Evolutionary conservation across 1,139 yeast genomes (phyloP).

Genomic region (Taphrina communis): DNA sequence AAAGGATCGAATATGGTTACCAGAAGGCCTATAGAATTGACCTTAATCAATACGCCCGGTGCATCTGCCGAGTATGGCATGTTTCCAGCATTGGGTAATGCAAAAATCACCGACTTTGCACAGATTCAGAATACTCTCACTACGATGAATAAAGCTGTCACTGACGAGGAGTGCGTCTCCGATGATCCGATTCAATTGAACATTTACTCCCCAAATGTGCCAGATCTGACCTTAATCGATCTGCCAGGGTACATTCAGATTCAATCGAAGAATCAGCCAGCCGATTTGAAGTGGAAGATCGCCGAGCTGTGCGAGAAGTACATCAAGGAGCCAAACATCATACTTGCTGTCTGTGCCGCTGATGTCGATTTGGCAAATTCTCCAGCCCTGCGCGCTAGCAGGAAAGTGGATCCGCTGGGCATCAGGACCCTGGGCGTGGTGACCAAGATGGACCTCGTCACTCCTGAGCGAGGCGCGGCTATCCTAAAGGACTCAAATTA

Average conservation of each 20-base stretch:
- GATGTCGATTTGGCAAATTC: constrained; percentile 98
- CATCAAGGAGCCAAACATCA: constrained; percentile 88
- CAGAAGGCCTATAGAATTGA: constrained; percentile 90
- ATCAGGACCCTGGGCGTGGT: constrained; percentile 95
- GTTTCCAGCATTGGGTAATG: constrained; percentile 85
- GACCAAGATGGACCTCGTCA: constrained; percentile 89
- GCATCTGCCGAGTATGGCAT: constrained; percentile 88
- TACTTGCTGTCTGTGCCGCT: constrained; percentile 94
- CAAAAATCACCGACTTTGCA: constrained; percentile 79
- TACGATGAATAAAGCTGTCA: constrained; percentile 91
- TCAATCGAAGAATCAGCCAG: constrained; percentile 95
- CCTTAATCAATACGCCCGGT: constrained; percentile 83
- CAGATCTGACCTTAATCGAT: constrained; percentile 92
- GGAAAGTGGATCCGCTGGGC: constrained; percentile 89
- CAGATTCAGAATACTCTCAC: constrained; percentile 84
- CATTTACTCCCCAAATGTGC: constrained; percentile 87
- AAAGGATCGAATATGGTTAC: constrained; percentile 97
- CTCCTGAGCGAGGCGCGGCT: constrained; percentile 70
- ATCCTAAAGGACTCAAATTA: constrained; percentile 78
- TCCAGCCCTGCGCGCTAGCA: constrained; percentile 90
- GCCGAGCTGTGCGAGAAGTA: constrained; percentile 80
- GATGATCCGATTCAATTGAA: constrained; percentile 91
- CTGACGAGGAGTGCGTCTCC: constrained; percentile 80
- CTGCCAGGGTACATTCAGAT: constrained; percentile 97
- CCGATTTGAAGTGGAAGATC: constrained; percentile 77